Evolutionary conservation across 208 protist genomes (phyloP).

Genomic region (Trypanosoma avium): DNA sequence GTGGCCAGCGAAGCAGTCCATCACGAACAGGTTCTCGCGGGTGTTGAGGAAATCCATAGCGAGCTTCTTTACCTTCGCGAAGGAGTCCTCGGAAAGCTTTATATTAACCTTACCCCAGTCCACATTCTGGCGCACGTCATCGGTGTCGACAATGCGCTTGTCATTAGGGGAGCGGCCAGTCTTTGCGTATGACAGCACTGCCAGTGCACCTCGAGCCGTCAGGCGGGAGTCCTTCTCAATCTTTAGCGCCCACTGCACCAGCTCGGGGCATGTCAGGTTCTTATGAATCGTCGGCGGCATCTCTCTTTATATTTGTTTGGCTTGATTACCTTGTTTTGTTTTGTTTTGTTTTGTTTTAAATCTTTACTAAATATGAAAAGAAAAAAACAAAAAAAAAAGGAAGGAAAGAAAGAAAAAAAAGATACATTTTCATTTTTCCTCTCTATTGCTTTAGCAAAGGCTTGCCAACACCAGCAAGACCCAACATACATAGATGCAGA

Average conservation of each 20-base stretch:
- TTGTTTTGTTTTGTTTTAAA: neutral
- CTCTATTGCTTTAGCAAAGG: too few relatives aligned
- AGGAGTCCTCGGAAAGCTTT: constrained; percentile 82
- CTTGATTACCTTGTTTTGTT: neutral
- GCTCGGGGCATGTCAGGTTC: constrained; percentile 49
- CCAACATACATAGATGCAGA: too few relatives aligned
- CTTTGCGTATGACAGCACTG: constrained; percentile 86
- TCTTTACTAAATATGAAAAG: neutral
- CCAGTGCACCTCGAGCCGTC: constrained; percentile 83
- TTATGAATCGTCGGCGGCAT: constrained; percentile 40
- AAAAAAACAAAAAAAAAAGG: too few relatives aligned
- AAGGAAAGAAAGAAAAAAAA: too few relatives aligned
- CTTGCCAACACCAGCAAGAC: too few relatives aligned
- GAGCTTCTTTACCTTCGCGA: constrained; percentile 90
- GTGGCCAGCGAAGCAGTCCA: constrained; percentile 94
- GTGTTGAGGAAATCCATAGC: constrained; percentile 93
- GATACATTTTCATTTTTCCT: too few relatives aligned
- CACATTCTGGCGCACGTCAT: constrained; percentile 65
- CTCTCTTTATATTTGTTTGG: neutral
- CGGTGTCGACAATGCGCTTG: constrained; percentile 93
- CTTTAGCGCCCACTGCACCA: constrained; percentile 66
- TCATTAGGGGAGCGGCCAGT: constrained; percentile 93
- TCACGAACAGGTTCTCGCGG: constrained; percentile 90
- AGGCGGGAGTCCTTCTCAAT: constrained; percentile 72
- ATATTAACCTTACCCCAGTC: constrained; percentile 97